These are phyloP conservation scores for Diplocarpon rosae DNA, from an alignment of 2,329 filamentous ascomycete genomes.

Conservation along the genomic window DNA sequence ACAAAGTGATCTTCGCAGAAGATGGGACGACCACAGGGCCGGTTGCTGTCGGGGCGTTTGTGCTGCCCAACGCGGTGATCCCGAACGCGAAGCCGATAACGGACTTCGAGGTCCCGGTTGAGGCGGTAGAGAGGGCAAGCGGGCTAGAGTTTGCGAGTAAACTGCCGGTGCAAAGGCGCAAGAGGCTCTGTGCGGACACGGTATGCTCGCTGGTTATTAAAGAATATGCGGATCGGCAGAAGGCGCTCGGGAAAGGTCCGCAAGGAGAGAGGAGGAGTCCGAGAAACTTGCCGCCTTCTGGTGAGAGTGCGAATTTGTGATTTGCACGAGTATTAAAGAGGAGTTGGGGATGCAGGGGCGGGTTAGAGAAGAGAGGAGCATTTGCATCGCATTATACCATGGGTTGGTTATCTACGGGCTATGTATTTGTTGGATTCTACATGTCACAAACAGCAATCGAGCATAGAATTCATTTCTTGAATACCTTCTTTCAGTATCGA, in stretches of 20 bases:
- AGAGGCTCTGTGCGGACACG: slow-evolving; percentile 76
- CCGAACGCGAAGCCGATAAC: slow-evolving; percentile 75
- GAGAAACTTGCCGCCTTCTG: slow-evolving; percentile 15
- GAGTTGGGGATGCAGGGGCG: slow-evolving; percentile 2
- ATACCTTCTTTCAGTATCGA: too few species aligned
- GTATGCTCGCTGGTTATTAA: slow-evolving; percentile 72
- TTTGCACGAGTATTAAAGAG: not conserved
- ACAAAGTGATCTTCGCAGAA: slow-evolving; percentile 97
- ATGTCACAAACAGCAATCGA: not conserved
- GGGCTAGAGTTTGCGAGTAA: slow-evolving; percentile 84
- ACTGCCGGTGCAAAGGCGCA: slow-evolving; percentile 62
- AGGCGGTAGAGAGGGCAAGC: slow-evolving; percentile 83
- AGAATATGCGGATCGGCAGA: slow-evolving; percentile 59
- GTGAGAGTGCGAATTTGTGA: not conserved
- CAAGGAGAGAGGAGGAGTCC: slow-evolving; percentile 22
- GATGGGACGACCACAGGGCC: slow-evolving; percentile 59
- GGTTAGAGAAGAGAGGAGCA: slow-evolving; percentile 1
- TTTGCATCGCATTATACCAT: slow-evolving; percentile 11
- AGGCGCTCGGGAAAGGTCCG: slow-evolving; percentile 35
- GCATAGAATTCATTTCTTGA: not conserved
- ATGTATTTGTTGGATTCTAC: slow-evolving; percentile 2
- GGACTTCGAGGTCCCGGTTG: slow-evolving; percentile 91
- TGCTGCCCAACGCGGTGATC: slow-evolving; percentile 85
- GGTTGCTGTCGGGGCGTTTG: slow-evolving; percentile 87
- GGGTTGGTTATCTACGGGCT: slow-evolving; percentile 1